Conservation (phyloP, 352 stramenopile species). For the Aphanomyces astaci region DNA sequence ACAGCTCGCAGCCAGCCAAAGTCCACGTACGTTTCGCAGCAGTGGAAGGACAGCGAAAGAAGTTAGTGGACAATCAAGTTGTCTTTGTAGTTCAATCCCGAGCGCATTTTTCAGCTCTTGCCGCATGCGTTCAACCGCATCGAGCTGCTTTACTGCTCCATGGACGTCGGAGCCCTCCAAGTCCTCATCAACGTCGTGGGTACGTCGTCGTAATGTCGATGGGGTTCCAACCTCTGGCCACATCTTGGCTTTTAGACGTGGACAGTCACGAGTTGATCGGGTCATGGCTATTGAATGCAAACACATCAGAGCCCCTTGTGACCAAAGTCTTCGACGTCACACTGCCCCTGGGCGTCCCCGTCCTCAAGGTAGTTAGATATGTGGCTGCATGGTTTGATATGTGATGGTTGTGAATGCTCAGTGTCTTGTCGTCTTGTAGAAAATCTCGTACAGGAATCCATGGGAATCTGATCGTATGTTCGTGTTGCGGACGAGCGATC, state of each 20-base stretch:
- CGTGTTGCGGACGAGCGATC: conserved; percentile 73
- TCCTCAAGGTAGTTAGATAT: conserved; percentile 46
- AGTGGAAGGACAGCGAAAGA: too few species aligned
- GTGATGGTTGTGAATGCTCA: too few species aligned
- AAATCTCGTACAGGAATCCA: conserved; percentile 90
- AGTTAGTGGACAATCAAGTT: too few species aligned
- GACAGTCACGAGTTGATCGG: conserved; percentile 85
- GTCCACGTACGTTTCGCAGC: conserved; percentile 37
- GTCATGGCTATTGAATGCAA: conserved; percentile 81
- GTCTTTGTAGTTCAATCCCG: conserved; percentile 68
- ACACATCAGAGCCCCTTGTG: conserved; percentile 61
- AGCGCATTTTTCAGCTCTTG: conserved; percentile 78
- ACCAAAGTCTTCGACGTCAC: conserved; percentile 90
- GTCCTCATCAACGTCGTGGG: conserved; percentile 23
- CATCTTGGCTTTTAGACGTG: conserved; percentile 85
- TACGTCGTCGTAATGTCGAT: background rate
- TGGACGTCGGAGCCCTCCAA: conserved; percentile 28
- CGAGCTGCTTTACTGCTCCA: conserved; percentile 66
- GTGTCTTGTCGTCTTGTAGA: too few species aligned
- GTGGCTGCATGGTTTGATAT: background rate
- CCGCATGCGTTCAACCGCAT: conserved; percentile 88
- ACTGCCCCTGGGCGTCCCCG: conserved; percentile 43
- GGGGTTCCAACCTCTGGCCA: conserved; percentile 29
- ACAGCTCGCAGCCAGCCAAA: conserved; percentile 25
- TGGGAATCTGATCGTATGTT: conserved; percentile 84